phyloP scores from a whole-genome alignment of 208 protist species.

The Leishmania gerbilli region DNA sequence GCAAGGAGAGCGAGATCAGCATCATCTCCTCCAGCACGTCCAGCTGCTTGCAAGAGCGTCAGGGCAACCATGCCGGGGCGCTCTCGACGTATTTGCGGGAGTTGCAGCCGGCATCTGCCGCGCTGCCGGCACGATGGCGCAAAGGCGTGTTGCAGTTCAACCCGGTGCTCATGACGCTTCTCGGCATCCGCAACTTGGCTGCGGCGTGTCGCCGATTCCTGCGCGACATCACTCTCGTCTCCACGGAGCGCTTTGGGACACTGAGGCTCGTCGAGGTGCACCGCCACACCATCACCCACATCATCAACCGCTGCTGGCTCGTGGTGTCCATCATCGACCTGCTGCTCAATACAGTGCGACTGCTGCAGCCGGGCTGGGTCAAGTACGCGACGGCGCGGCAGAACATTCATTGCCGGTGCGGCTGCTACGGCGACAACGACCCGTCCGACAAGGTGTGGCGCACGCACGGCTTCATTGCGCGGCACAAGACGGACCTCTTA shows the following conservation, averaged over 20 bases:
- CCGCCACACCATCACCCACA: slow-evolving; percentile 47
- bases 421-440: slow-evolving; percentile 48
- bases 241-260: slow-evolving; percentile 64
- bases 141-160: slow-evolving; percentile 63
- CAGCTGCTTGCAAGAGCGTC: slow-evolving; percentile 29
- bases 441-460: slow-evolving; percentile 42
- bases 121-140: slow-evolving; percentile 50
- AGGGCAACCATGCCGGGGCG: neutral
- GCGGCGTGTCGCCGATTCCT: slow-evolving; percentile 70
- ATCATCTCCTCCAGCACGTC: slow-evolving; percentile 20
- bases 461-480: slow-evolving; percentile 55
- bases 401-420: slow-evolving; percentile 59
- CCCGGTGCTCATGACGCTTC: slow-evolving; percentile 63
- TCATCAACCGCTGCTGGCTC: slow-evolving; percentile 75
- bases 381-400: slow-evolving; percentile 73
- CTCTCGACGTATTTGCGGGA: slow-evolving; percentile 28
- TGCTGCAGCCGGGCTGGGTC: slow-evolving; percentile 67
- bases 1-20: slow-evolving; percentile 31
- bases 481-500: slow-evolving; percentile 63
- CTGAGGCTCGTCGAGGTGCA: slow-evolving; percentile 57
- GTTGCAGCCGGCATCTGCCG: slow-evolving; percentile 52
- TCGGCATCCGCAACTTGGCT: slow-evolving; percentile 69
- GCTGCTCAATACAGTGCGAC: slow-evolving; percentile 73
- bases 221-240: slow-evolving; percentile 73
- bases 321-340: slow-evolving; percentile 73